phyloP scores from a whole-genome alignment of 1,139 yeast species.

The Yamadazyma buinensis region DNA sequence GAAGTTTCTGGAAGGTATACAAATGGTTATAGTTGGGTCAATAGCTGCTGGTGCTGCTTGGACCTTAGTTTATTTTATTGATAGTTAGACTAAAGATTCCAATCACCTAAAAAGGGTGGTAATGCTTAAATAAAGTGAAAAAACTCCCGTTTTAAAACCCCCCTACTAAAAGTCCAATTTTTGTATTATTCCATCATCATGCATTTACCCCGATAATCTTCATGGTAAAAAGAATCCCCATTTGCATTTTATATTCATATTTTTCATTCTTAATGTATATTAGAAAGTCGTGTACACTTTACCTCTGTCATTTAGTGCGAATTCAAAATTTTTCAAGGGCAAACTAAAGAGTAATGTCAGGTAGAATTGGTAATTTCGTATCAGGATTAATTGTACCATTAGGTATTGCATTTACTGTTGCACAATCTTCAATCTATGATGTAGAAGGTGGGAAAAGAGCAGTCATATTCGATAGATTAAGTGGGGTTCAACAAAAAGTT shows the following conservation, averaged over 20 bases:
- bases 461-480: constrained; percentile 86
- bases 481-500: constrained; percentile 83
- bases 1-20: constrained; percentile 75
- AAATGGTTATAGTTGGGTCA: constrained; percentile 92
- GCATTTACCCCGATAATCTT: too few relatives aligned
- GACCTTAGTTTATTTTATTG: constrained; percentile 81
- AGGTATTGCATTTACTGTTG: constrained; percentile 63
- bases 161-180: too few relatives aligned
- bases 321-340: neutral
- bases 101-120: too few relatives aligned
- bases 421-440: constrained; percentile 79
- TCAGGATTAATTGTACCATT: constrained; percentile 63
- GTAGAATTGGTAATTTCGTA: constrained; percentile 35
- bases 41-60: constrained; percentile 97
- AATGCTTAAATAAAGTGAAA: too few relatives aligned
- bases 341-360: constrained; percentile 37
- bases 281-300: neutral
- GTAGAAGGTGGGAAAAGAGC: constrained; percentile 97
- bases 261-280: neutral
- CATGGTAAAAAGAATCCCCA: too few relatives aligned
- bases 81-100: too few relatives aligned
- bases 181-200: too few relatives aligned
- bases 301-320: neutral
- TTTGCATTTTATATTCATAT: neutral
- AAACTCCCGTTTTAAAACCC: too few relatives aligned